Evolutionary conservation across 352 stramenopile genomes (phyloP).

Genomic region (Pythium insidiosum): DNA sequence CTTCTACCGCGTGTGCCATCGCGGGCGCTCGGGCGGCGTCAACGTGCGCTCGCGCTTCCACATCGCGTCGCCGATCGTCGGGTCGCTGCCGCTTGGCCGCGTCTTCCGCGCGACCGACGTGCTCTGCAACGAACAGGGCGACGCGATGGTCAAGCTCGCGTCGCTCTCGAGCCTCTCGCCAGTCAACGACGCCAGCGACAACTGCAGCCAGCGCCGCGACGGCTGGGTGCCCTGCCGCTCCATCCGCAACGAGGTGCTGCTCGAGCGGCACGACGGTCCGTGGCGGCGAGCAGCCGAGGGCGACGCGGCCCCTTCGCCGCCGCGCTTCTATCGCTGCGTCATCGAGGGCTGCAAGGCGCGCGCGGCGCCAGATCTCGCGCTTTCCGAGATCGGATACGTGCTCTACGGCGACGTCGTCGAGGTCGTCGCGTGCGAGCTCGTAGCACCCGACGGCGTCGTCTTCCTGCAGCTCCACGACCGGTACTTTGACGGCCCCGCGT

Average conservation of each 20-base stretch:
- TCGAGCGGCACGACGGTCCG: constrained; percentile 47
- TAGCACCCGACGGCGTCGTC: constrained; percentile 41
- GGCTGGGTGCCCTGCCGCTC: constrained; percentile 66
- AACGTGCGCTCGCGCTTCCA: constrained; percentile 56
- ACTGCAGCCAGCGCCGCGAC: constrained; percentile 25
- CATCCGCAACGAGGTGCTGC: constrained; percentile 62
- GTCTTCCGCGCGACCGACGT: constrained; percentile 49
- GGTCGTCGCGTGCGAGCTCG: constrained; percentile 37
- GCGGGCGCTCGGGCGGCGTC: constrained; percentile 55
- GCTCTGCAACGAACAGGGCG: constrained; percentile 67
- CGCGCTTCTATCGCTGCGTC: constrained; percentile 51
- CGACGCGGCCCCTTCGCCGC: not conserved
- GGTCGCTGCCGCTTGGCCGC: constrained; percentile 48
- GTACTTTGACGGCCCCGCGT: constrained; percentile 65
- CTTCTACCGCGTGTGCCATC: constrained; percentile 64
- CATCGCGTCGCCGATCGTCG: constrained; percentile 56
- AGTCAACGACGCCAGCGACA: not conserved
- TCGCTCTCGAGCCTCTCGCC: constrained; percentile 22
- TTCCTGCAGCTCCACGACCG: constrained; percentile 50
- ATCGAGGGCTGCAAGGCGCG: constrained; percentile 75
- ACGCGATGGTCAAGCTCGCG: constrained; percentile 65
- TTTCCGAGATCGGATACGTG: constrained; percentile 65
- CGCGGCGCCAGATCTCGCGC: constrained; percentile 29
- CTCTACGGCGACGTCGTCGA: constrained; percentile 71
- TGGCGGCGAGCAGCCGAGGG: constrained; percentile 7